Conservation (phyloP, 805 yeast species). For the Teunomyces funiuensis region DNA sequence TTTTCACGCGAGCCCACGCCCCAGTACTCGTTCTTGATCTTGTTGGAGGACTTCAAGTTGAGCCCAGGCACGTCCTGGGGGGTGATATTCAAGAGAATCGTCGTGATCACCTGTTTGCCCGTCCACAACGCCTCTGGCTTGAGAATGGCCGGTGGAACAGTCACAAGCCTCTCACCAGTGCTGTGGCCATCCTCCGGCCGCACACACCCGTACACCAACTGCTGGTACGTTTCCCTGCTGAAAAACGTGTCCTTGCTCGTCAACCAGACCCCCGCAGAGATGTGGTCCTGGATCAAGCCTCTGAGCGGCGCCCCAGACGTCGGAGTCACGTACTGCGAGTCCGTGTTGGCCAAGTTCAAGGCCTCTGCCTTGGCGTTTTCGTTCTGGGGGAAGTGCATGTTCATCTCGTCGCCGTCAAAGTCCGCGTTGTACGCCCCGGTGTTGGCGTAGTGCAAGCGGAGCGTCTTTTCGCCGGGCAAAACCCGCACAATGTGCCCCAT, state of each 20-base stretch:
- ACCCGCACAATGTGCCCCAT: conserved; percentile 99
- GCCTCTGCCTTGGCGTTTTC: conserved; percentile 98
- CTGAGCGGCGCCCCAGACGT: conserved; percentile 98
- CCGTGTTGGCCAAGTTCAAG: conserved; percentile 90
- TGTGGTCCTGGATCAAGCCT: conserved; percentile 98
- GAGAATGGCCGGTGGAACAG: conserved; percentile 85
- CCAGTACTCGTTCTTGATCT: conserved; percentile 95
- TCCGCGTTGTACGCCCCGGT: conserved; percentile 99
- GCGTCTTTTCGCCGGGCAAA: conserved; percentile 94
- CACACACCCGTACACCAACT: conserved; percentile 87
- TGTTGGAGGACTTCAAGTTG: conserved; percentile 78
- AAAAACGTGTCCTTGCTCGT: conserved; percentile 91
- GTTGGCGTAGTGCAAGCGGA: conserved; percentile 95
- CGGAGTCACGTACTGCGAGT: conserved; percentile 95
- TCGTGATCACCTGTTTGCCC: conserved; percentile 94
- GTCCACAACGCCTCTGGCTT: conserved; percentile 96
- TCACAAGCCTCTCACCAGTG: conserved; percentile 61
- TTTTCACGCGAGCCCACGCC: conserved; percentile 81
- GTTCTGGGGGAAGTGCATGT: conserved; percentile 98
- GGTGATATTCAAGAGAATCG: conserved; percentile 84
- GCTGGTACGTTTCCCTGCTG: conserved; percentile 89
- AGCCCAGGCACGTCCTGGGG: conserved; percentile 90
- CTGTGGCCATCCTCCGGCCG: conserved; percentile 98
- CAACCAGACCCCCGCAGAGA: conserved; percentile 98
- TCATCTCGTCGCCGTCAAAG: conserved; percentile 99